Conservation (phyloP, 768 basidiomycete species). For the Suillus spraguei region DNA sequence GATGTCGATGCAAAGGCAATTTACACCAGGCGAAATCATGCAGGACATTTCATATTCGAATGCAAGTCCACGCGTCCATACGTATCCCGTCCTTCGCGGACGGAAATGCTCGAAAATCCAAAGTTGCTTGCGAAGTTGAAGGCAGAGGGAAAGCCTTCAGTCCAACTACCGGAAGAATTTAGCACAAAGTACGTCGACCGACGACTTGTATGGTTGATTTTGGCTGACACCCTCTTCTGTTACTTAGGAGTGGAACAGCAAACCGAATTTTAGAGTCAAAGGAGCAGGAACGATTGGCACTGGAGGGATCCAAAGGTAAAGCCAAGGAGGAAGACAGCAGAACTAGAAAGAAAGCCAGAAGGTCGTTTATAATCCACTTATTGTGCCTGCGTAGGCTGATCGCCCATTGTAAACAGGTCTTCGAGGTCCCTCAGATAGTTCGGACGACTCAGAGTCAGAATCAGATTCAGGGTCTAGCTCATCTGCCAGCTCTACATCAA, state of each 20-base stretch:
- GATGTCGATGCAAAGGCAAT: conserved; percentile 8
- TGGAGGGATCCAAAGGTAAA: conserved; percentile 33
- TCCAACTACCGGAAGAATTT: conserved; percentile 91
- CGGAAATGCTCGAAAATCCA: conserved; percentile 84
- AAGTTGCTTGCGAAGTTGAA: conserved; percentile 64
- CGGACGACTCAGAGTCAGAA: conserved; percentile 29
- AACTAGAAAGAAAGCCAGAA: conserved; percentile 39
- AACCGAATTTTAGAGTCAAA: conserved; percentile 82
- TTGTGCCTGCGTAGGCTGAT: neutral
- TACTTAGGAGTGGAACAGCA: conserved; percentile 70
- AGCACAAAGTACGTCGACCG: conserved; percentile 63
- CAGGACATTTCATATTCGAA: conserved; percentile 91
- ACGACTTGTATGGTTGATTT: neutral
- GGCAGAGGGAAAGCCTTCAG: conserved; percentile 70
- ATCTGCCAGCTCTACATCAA: conserved; percentile 24
- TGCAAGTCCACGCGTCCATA: conserved; percentile 85
- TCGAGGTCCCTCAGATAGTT: conserved; percentile 50
- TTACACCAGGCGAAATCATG: neutral
- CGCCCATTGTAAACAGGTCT: neutral
- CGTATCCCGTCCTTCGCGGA: conserved; percentile 85
- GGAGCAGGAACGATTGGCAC: conserved; percentile 65
- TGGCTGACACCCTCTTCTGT: conserved; percentile 11
- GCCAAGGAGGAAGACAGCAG: conserved; percentile 30
- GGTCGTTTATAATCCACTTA: conserved; percentile 38
- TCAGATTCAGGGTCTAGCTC: conserved; percentile 34